Percentiles rank a stretch among this genome's conserved stretches.
These are phyloP conservation scores for Pleurotus eryngii DNA, from an alignment of 768 basidiomycete species.

Conservation along the genomic window DNA sequence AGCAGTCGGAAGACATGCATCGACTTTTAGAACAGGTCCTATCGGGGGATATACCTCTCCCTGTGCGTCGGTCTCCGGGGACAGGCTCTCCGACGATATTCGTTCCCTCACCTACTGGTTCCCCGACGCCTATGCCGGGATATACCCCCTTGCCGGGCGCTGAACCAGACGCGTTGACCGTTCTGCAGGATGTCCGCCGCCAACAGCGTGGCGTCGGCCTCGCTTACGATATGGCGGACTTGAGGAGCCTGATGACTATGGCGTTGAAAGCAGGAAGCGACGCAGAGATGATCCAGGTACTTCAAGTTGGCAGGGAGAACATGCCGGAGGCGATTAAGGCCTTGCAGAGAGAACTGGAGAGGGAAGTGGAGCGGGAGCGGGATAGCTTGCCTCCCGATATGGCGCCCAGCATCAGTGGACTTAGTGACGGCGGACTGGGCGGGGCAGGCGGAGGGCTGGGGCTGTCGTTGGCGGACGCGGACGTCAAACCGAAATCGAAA, in stretches of 20 bases:
- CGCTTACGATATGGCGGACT: slow-evolving; percentile 49
- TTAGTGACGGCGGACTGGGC: neutral
- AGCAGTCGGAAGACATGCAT: slow-evolving; percentile 18
- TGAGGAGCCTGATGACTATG: slow-evolving; percentile 54
- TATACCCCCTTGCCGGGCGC: neutral
- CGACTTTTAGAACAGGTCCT: neutral
- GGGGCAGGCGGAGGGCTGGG: slow-evolving; percentile 3
- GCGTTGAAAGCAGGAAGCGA: slow-evolving; percentile 60
- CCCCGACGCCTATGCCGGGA: neutral
- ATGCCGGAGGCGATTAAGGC: slow-evolving; percentile 83
- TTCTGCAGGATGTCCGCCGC: slow-evolving; percentile 15
- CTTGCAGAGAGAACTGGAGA: slow-evolving; percentile 64
- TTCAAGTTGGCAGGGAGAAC: slow-evolving; percentile 62
- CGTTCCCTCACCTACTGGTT: neutral
- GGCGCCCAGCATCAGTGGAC: neutral
- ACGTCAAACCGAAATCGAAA: slow-evolving; percentile 4
- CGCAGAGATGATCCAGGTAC: slow-evolving; percentile 56
- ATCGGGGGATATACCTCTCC: slow-evolving; percentile 4
- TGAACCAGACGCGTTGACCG: slow-evolving; percentile 19
- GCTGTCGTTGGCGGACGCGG: slow-evolving; percentile 7
- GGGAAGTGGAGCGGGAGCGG: slow-evolving; percentile 29
- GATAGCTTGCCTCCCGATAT: slow-evolving; percentile 9
- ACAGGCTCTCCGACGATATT: slow-evolving; percentile 4
- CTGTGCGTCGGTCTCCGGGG: neutral
- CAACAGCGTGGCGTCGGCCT: slow-evolving; percentile 47